These are phyloP conservation scores for Nitzschia sp. DNA, from an alignment of 108 stramenopile genomes.

Conservation along the genomic window DNA sequence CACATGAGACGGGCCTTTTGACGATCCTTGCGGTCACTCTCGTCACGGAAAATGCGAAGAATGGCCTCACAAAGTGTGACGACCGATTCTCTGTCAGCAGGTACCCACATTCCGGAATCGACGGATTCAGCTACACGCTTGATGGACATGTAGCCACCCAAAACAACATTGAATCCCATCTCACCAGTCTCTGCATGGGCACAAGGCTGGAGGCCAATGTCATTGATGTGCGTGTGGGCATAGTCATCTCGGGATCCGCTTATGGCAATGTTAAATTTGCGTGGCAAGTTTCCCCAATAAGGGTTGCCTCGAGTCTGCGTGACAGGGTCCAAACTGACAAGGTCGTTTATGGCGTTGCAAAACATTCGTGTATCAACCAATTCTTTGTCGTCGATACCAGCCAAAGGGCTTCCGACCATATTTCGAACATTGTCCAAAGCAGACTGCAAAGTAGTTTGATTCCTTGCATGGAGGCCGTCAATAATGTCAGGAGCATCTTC, in stretches of 20 bases:
- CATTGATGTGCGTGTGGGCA: slow-evolving; percentile 95
- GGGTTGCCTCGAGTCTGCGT: slow-evolving; percentile 86
- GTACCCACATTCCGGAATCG: slow-evolving; percentile 85
- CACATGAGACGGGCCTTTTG: slow-evolving; percentile 92
- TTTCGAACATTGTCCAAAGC: slow-evolving; percentile 93
- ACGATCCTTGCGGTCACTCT: slow-evolving; percentile 83
- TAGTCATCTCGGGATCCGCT: slow-evolving; percentile 91
- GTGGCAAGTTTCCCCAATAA: slow-evolving; percentile 84
- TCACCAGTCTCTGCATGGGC: slow-evolving; percentile 84
- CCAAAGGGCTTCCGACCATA: slow-evolving; percentile 92
- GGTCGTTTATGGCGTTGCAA: slow-evolving; percentile 83
- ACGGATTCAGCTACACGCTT: slow-evolving; percentile 88
- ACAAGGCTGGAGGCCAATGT: slow-evolving; percentile 84
- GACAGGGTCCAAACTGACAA: slow-evolving; percentile 76
- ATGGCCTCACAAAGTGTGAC: slow-evolving; percentile 83
- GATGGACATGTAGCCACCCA: slow-evolving; percentile 94
- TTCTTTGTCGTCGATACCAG: slow-evolving; percentile 91
- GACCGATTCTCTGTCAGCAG: slow-evolving; percentile 74
- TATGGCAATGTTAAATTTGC: slow-evolving; percentile 95
- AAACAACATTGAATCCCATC: slow-evolving; percentile 93
- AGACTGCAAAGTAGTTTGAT: slow-evolving; percentile 87
- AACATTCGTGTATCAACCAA: slow-evolving; percentile 87
- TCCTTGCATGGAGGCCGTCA: slow-evolving; percentile 83
- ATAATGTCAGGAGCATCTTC: slow-evolving; percentile 89
- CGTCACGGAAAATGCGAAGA: slow-evolving; percentile 89